phyloP scores from a whole-genome alignment of 1,139 yeast species.

The Suhomyces wounanorum region DNA sequence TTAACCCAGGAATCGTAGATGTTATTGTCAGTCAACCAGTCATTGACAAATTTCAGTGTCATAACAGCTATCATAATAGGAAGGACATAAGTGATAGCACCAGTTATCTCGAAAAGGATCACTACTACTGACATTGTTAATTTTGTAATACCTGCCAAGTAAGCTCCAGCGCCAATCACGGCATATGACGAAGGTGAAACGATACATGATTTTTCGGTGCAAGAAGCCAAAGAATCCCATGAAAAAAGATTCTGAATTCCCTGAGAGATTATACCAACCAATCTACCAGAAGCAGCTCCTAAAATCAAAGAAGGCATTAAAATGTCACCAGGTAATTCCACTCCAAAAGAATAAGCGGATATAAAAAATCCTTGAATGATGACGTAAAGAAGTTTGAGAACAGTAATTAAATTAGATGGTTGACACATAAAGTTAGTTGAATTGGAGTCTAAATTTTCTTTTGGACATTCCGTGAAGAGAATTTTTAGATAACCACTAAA shows the following conservation, averaged over 20 bases:
- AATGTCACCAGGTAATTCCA: conserved; percentile 72
- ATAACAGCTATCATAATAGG: conserved; percentile 63
- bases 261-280: conserved; percentile 63
- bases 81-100: conserved; percentile 59
- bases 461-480: conserved; percentile 65
- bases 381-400: conserved; percentile 46
- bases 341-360: conserved; percentile 65
- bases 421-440: conserved; percentile 39
- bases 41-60: conserved; percentile 52
- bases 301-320: conserved; percentile 70
- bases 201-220: conserved; percentile 52
- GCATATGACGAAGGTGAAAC: conserved; percentile 65
- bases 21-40: conserved; percentile 47
- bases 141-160: conserved; percentile 58
- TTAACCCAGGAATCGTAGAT: conserved; percentile 51
- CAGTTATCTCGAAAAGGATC: conserved; percentile 58
- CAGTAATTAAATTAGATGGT: conserved; percentile 27
- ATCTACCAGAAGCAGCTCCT: conserved; percentile 72
- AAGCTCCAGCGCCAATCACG: conserved; percentile 62
- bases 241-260: conserved; percentile 46
- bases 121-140: conserved; percentile 59
- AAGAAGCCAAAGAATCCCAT: conserved; percentile 45
- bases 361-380: conserved; percentile 56
- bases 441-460: conserved; percentile 23
- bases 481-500: conserved; percentile 56